Evolutionary conservation across 2,329 filamentous ascomycete species (phyloP).

Genomic region (Pseudonectria buxi): DNA sequence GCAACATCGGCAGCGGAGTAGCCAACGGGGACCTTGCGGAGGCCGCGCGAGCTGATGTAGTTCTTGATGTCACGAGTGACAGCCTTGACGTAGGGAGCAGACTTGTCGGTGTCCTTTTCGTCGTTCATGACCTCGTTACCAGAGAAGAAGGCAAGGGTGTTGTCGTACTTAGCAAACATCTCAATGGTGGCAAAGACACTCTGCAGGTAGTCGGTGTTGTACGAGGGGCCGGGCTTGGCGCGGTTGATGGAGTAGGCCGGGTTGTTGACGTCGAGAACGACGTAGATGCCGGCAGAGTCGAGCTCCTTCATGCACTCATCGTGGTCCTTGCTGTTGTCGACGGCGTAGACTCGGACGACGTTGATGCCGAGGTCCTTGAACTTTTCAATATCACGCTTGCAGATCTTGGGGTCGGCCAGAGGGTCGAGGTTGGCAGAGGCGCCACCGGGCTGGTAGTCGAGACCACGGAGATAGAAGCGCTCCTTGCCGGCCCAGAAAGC

Average conservation of each 20-base stretch:
- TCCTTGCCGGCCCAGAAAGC: conserved; percentile 48
- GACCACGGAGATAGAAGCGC: conserved; percentile 54
- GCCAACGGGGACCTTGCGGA: conserved; percentile 65
- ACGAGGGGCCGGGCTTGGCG: conserved; percentile 65
- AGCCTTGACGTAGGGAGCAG: conserved; percentile 71
- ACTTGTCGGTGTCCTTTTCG: conserved; percentile 51
- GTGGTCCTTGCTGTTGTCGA: conserved; percentile 79
- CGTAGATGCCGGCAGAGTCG: conserved; percentile 81
- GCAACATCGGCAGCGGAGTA: conserved; percentile 76
- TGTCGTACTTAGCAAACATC: conserved; percentile 73
- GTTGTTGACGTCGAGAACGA: conserved; percentile 87
- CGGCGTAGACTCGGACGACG: conserved; percentile 85
- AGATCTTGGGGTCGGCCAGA: conserved; percentile 62
- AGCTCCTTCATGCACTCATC: conserved; percentile 78
- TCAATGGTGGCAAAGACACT: conserved; percentile 84
- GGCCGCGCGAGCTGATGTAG: conserved; percentile 56
- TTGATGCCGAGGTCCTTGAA: conserved; percentile 87
- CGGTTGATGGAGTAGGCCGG: conserved; percentile 85
- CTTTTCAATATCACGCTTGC: conserved; percentile 71
- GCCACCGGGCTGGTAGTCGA: conserved; percentile 59
- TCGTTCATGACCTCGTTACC: conserved; percentile 77
- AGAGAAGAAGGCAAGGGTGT: conserved; percentile 82
- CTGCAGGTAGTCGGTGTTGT: conserved; percentile 81
- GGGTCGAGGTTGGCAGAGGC: conserved; percentile 58
- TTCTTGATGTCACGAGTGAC: conserved; percentile 70